A percentile compares a stretch with the other conserved stretches of the same genome.
phyloP scores from a whole-genome alignment of 768 basidiomycete genomes.

The Vararia minispora region DNA sequence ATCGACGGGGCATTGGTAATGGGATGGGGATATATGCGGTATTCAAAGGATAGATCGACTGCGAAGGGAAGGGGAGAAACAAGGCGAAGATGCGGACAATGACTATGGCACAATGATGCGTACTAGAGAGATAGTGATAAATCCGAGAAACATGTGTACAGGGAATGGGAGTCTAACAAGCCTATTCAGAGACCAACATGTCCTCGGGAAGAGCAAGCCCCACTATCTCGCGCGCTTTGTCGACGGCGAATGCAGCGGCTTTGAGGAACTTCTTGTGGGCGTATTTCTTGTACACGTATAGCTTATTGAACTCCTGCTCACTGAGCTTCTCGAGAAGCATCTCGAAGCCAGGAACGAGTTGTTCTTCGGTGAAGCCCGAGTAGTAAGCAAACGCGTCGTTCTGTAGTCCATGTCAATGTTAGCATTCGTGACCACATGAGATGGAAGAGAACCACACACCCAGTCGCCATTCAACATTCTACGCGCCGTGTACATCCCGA shows the following conservation, averaged over 20 bases:
- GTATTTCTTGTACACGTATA: constrained; percentile 94
- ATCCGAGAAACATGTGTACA: constrained; percentile 1
- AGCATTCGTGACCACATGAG: constrained; percentile 14
- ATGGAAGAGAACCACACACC: constrained; percentile 48
- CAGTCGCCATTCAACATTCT: constrained; percentile 92
- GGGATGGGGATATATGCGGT: constrained; percentile 9
- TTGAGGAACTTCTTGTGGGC: constrained; percentile 97
- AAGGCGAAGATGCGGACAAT: constrained; percentile 7
- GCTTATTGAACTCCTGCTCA: constrained; percentile 67
- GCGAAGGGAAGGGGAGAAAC: constrained; percentile 10
- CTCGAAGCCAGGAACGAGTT: constrained; percentile 70
- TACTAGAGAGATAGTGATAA: constrained; percentile 2
- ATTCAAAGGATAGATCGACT: constrained; percentile 12
- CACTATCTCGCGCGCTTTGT: constrained; percentile 47
- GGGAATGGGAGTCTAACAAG: no score
- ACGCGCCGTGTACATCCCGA: constrained; percentile 95
- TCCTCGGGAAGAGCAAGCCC: constrained; percentile 11
- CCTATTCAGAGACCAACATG: constrained; percentile 13
- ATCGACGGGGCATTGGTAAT: constrained; percentile 7
- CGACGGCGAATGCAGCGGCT: constrained; percentile 67
- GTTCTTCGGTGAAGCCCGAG: constrained; percentile 84
- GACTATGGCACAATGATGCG: constrained; percentile 6
- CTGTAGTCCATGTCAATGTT: constrained; percentile 33
- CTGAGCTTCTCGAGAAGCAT: constrained; percentile 76
- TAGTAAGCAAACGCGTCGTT: constrained; percentile 86